phyloP scores from a whole-genome alignment of 2,329 filamentous ascomycete genomes.

The Dothideomycetes sp. region DNA sequence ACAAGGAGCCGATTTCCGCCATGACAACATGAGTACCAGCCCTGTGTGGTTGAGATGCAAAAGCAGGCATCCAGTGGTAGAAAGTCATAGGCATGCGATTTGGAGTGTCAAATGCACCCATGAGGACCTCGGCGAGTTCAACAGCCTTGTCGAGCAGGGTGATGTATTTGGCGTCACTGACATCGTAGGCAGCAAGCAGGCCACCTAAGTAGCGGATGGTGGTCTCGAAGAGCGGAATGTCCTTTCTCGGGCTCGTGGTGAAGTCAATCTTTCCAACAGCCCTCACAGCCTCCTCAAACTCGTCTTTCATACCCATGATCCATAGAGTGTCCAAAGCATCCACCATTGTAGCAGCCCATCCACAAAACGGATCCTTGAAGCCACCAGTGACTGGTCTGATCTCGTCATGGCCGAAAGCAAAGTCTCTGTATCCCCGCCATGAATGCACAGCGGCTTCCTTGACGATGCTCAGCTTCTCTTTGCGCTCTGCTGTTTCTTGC shows the following conservation, averaged over 20 bases:
- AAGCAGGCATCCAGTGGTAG: conserved; percentile 64
- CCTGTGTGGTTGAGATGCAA: conserved; percentile 51
- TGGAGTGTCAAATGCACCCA: conserved; percentile 79
- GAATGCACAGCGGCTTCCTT: conserved; percentile 64
- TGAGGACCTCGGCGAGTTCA: conserved; percentile 69
- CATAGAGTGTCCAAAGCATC: conserved; percentile 75
- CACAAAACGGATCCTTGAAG: conserved; percentile 73
- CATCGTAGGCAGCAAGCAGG: conserved; percentile 73
- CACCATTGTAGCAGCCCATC: conserved; percentile 80
- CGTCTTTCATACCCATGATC: conserved; percentile 70
- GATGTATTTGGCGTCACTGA: conserved; percentile 59
- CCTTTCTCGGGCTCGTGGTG: conserved; percentile 52
- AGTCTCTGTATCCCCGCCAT: conserved; percentile 70
- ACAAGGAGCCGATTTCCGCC: conserved; percentile 65
- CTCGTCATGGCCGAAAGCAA: conserved; percentile 83
- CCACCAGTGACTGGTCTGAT: conserved; percentile 59
- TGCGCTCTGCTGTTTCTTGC: conserved; percentile 48
- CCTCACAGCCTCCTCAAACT: conserved; percentile 68
- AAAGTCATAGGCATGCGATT: conserved; percentile 84
- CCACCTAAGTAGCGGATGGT: conserved; percentile 87
- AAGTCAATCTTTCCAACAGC: conserved; percentile 71
- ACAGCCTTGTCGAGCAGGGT: conserved; percentile 66
- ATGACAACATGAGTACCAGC: conserved; percentile 47
- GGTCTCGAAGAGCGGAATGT: conserved; percentile 88
- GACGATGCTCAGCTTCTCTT: conserved; percentile 54